phyloP scores from a whole-genome alignment of 2,329 filamentous ascomycete genomes.

The Periconia sp. region DNA sequence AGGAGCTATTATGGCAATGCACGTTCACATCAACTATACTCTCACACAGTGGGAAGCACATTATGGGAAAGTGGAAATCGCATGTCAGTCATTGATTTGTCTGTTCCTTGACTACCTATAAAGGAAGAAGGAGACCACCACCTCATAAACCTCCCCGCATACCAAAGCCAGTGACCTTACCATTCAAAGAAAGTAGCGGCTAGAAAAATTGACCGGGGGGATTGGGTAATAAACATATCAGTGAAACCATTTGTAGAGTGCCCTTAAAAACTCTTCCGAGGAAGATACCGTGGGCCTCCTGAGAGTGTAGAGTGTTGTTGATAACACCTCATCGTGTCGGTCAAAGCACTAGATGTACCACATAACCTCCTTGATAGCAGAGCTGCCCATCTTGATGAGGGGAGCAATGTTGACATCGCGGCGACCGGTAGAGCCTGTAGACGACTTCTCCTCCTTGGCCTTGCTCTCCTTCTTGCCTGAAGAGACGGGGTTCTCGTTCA shows the following conservation, averaged over 20 bases:
- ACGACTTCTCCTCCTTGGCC: slow-evolving; percentile 24
- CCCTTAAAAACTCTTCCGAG: neutral
- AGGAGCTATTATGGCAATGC: no score
- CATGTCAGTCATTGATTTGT: neutral
- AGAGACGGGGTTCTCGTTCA: slow-evolving; percentile 50
- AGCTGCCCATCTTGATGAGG: slow-evolving; percentile 45
- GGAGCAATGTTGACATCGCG: slow-evolving; percentile 38
- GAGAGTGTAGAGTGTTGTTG: no score
- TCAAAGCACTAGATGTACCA: slow-evolving; percentile 49
- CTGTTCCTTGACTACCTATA: neutral
- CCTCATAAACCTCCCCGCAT: neutral
- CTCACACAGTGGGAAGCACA: no score
- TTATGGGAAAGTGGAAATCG: neutral
- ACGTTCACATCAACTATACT: no score
- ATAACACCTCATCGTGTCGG: no score
- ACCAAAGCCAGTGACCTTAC: no score
- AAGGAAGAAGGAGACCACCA: neutral
- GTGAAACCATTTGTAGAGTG: neutral
- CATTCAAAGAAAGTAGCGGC: no score
- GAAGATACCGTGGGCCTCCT: no score
- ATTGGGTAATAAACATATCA: neutral
- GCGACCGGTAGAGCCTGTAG: slow-evolving; percentile 32
- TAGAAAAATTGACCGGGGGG: no score
- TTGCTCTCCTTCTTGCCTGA: slow-evolving; percentile 43
- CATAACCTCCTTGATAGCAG: slow-evolving; percentile 47